Conservation (phyloP, 768 basidiomycete species). For the Calocera cornea region DNA sequence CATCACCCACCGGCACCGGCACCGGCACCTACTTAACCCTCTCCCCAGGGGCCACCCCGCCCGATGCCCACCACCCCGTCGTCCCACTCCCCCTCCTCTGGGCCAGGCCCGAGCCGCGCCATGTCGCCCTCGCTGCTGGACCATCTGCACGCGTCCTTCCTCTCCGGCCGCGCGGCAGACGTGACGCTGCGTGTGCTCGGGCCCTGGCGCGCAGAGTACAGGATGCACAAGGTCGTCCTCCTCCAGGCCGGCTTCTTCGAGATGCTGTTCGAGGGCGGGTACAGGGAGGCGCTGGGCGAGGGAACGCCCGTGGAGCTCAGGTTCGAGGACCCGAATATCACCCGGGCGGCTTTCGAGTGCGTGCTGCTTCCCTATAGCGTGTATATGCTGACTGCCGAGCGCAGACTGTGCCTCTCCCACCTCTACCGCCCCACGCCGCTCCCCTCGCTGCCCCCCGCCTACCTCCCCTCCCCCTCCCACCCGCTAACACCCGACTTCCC, state of each 20-base stretch:
- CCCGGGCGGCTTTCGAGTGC: conserved; percentile 82
- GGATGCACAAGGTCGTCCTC: conserved; percentile 70
- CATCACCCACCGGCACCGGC: too few species aligned
- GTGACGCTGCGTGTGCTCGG: conserved; percentile 56
- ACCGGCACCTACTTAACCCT: too few species aligned
- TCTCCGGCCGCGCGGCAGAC: conserved; percentile 61
- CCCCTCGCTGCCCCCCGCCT: conserved; percentile 47
- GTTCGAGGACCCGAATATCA: conserved; percentile 80
- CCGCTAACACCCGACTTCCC: conserved; percentile 63
- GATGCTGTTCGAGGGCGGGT: conserved; percentile 72
- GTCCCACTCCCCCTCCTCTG: too few species aligned
- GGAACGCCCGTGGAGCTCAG: conserved; percentile 51
- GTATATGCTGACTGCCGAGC: conserved; percentile 7
- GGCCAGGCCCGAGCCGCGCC: too few species aligned
- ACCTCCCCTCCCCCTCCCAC: conserved; percentile 49
- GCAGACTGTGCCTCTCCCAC: conserved; percentile 69
- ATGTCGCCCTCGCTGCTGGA: conserved; percentile 11
- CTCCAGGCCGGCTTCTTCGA: conserved; percentile 90
- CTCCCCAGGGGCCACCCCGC: too few species aligned
- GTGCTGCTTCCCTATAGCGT: conserved; percentile 23
- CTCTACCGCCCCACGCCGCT: conserved; percentile 78
- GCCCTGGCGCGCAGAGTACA: conserved; percentile 60
- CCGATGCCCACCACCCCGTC: too few species aligned
- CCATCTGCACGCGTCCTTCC: conserved; percentile 64
- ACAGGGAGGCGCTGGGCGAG: conserved; percentile 41